phyloP scores from a whole-genome alignment of 2,329 filamentous ascomycete genomes.

The Blastomyces percursus region DNA sequence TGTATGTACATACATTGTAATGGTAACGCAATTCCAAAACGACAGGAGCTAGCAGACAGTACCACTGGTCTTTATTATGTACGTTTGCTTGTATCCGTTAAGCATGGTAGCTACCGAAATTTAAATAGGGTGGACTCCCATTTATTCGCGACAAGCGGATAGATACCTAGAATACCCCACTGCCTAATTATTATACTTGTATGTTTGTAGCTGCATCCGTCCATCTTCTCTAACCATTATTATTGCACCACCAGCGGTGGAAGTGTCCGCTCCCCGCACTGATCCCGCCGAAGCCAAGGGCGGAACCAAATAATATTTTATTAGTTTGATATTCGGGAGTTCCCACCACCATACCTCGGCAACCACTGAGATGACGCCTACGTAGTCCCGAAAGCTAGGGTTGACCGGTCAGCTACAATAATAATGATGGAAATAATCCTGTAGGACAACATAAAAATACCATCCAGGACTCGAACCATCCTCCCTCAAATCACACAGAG shows the following conservation, averaged over 20 bases:
- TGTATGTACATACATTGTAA: too few relatives aligned
- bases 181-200: too few relatives aligned
- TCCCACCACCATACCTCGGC: background rate
- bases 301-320: background rate
- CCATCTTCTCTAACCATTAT: too few relatives aligned
- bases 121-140: background rate
- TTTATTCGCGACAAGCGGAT: too few relatives aligned
- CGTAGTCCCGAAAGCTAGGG: background rate
- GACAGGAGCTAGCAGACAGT: background rate
- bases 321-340: background rate
- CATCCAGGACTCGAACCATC: background rate
- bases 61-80: background rate
- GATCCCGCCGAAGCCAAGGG: background rate
- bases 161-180: too few relatives aligned
- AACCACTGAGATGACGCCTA: background rate
- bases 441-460: background rate
- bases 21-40: background rate
- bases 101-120: background rate
- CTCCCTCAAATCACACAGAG: background rate
- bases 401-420: background rate
- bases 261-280: background rate
- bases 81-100: background rate
- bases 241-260: background rate
- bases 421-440: background rate
- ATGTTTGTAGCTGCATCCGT: too few relatives aligned